These are phyloP conservation scores for Phylloporus rhodoxanthus DNA, from an alignment of 768 basidiomycete genomes.

Conservation along the genomic window DNA sequence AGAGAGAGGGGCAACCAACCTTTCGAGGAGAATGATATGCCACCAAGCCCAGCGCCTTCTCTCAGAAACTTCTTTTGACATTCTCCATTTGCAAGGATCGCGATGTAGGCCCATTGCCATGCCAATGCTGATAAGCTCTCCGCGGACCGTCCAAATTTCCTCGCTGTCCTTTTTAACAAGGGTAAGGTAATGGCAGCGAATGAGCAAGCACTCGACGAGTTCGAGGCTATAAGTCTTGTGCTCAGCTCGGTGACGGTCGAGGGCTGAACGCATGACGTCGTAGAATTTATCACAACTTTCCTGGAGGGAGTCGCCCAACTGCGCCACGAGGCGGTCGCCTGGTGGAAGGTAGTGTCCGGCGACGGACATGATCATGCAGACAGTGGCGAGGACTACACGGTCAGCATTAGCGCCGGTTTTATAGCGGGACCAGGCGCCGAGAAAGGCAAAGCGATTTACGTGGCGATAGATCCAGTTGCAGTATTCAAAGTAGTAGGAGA, in stretches of 20 bases:
- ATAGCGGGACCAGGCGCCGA: conserved; percentile 65
- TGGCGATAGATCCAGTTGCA: conserved; percentile 87
- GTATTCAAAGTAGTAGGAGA: conserved; percentile 76
- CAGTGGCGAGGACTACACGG: conserved; percentile 63
- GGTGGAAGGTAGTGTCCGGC: conserved; percentile 67
- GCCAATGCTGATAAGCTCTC: conserved; percentile 67
- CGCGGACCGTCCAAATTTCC: conserved; percentile 72
- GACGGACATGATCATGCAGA: conserved; percentile 70
- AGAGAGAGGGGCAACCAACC: conserved; percentile 39
- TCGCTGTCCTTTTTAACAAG: conserved; percentile 72
- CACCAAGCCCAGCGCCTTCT: conserved; percentile 87
- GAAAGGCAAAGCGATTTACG: conserved; percentile 60
- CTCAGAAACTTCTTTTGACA: conserved; percentile 65
- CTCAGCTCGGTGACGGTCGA: conserved; percentile 58
- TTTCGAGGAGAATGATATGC: conserved; percentile 77
- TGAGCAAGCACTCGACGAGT: conserved; percentile 67
- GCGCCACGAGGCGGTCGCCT: conserved; percentile 55
- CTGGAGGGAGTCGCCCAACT: conserved; percentile 46
- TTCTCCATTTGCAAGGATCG: conserved; percentile 75
- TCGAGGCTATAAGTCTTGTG: conserved; percentile 60
- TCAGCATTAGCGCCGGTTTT: conserved; percentile 62
- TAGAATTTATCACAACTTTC: conserved; percentile 64
- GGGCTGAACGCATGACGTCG: conserved; percentile 57
- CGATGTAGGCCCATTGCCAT: conserved; percentile 83
- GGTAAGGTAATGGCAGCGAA: conserved; percentile 66